Conservation (phyloP, 108 stramenopile species). For the Nitzschia sp. region DNA sequence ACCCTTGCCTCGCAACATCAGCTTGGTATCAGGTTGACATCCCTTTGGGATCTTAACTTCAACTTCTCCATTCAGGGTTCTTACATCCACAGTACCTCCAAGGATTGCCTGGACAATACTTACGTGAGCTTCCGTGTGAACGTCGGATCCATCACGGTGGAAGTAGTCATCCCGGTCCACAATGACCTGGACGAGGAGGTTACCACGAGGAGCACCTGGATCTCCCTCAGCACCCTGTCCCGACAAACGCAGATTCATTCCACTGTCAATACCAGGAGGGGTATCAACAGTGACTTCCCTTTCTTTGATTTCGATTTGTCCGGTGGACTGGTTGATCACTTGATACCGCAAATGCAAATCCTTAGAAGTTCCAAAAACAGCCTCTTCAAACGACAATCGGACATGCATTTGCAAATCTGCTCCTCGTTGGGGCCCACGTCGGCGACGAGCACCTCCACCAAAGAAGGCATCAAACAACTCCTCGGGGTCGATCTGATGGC, state of each 20-base stretch:
- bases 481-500: constrained; percentile 80
- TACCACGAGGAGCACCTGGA: constrained; percentile 82
- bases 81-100: constrained; percentile 93
- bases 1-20: constrained; percentile 91
- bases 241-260: constrained; percentile 84
- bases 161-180: constrained; percentile 91
- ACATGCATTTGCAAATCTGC: constrained; percentile 88
- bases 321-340: constrained; percentile 59
- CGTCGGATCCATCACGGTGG: constrained; percentile 79
- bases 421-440: constrained; percentile 79
- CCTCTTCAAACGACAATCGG: constrained; percentile 85
- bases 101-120: constrained; percentile 82
- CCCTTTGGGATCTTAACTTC: constrained; percentile 94
- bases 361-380: constrained; percentile 80
- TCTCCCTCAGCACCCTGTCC: constrained; percentile 94
- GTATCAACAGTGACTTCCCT: constrained; percentile 83
- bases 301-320: constrained; percentile 70
- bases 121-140: constrained; percentile 81
- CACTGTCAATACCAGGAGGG: constrained; percentile 93
- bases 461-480: constrained; percentile 90
- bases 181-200: constrained; percentile 85
- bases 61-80: constrained; percentile 92
- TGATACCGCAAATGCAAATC: constrained; percentile 80
- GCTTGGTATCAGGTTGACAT: constrained; percentile 85
- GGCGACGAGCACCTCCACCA: constrained; percentile 55